Base-by-base conservation (phyloP, 768 basidiomycete genomes). In the Suillus clintonianus region DNA sequence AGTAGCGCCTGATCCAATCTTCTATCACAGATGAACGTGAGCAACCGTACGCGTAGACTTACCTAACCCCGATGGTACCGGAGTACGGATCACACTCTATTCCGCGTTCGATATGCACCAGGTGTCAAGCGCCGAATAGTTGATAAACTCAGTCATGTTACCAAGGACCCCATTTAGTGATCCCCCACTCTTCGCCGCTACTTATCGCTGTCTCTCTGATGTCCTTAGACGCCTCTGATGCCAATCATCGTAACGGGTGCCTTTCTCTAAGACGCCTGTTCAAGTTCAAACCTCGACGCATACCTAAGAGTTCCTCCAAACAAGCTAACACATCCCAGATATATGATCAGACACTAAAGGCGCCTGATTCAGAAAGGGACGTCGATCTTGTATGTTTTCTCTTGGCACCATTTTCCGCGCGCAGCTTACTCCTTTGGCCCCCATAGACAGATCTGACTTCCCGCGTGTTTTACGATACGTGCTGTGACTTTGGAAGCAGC, bases 401-500 rank as follows among this genome's bases (percentile, higher is more conserved):
- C 24, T 7, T 41, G 13, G 39, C 22, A 19, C 19, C 17, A 27
- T 17, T 9, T 6, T n/a, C n/a, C n/a, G 27, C 61, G 54, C 39
- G 30, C 60, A 67, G 22, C 67, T 59, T n/a, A 27, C n/a, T 7
- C 27, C 0, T 42, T 47, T 1, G 37, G 43, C 47, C 43, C 48
- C 13, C 42, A 8, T 32, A 60, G 32, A 62, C 58, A 63, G 74
- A 53, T 41, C 42, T 19, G 57, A 13, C 47, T 66, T 66, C 41
- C 27, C 74, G 75, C 42, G 62, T 73, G 51, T 79, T 73, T 30
- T 81, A 78, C 57, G 78, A 74, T 64, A 78, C 81, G 27, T 80
- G 76, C 62, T 83, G 82, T 64, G 79, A 83, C 69, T 85, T 81
- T 69, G 78, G 79, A 32, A 62, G 77, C 64, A 66, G 72, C 70